Conservation (phyloP, 768 basidiomycete species). For the Mycena chlorophos region DNA sequence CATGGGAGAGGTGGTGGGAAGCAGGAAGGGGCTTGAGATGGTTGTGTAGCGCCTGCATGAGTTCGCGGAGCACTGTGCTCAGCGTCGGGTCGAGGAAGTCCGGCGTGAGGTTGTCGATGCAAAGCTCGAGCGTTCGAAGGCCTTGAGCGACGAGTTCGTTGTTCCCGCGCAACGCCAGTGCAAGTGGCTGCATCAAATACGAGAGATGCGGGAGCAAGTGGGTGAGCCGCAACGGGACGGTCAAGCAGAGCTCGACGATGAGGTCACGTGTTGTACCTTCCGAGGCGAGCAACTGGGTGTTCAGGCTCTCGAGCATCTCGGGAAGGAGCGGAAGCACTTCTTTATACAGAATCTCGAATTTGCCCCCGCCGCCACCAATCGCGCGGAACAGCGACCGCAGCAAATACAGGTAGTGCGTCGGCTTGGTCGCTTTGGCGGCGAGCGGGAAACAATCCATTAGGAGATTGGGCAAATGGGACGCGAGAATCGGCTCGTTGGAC, state of each 20-base stretch:
- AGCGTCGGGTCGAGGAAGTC: constrained; percentile 98
- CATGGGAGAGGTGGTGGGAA: constrained; percentile 87
- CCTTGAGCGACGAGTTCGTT: constrained; percentile 94
- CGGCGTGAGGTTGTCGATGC: constrained; percentile 96
- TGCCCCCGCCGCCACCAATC: constrained; percentile 87
- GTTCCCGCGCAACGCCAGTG: constrained; percentile 82
- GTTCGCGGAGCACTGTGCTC: constrained; percentile 85
- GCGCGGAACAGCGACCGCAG: constrained; percentile 90
- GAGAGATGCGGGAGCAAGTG: constrained; percentile 93
- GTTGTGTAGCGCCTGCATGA: constrained; percentile 92
- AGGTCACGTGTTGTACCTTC: constrained; percentile 84
- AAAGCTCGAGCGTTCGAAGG: constrained; percentile 93
- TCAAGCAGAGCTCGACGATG: constrained; percentile 95
- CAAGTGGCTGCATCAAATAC: constrained; percentile 95
- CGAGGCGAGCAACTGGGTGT: constrained; percentile 83
- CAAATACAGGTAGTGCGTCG: constrained; percentile 90
- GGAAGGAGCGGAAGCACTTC: constrained; percentile 95
- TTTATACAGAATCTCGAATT: constrained; percentile 92
- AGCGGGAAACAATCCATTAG: constrained; percentile 96
- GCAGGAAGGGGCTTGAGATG: constrained; percentile 88
- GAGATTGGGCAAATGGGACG: constrained; percentile 86
- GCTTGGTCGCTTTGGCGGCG: constrained; percentile 87
- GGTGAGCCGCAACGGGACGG: constrained; percentile 92
- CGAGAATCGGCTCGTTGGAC: constrained; percentile 89
- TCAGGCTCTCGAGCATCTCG: constrained; percentile 94